These are phyloP conservation scores for Colletotrichum sansevieriae DNA, from an alignment of 2,329 filamentous ascomycete species.

Conservation along the genomic window DNA sequence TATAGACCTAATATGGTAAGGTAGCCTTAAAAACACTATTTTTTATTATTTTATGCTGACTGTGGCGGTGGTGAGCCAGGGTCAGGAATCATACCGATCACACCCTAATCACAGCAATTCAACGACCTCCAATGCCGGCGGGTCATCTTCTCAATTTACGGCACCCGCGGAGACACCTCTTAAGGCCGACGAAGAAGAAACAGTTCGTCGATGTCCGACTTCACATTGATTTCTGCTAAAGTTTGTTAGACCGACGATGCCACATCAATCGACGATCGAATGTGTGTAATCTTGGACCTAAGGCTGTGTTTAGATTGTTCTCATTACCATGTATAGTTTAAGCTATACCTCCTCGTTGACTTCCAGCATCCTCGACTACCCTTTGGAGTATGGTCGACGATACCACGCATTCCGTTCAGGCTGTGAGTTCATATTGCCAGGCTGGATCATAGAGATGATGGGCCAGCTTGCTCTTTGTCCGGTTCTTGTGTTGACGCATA, in stretches of 20 bases:
- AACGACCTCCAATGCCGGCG: not conserved
- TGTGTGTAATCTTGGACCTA: not conserved
- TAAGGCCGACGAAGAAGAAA: slow-evolving; percentile 13
- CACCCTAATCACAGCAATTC: not conserved
- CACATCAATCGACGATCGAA: slow-evolving; percentile 13
- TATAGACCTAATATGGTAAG: too few relatives aligned
- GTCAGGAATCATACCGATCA: too few relatives aligned
- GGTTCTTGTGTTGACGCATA: not conserved
- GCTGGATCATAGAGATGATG: too few relatives aligned
- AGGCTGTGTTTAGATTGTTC: too few relatives aligned
- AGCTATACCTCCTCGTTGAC: slow-evolving; percentile 23
- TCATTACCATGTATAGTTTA: not conserved
- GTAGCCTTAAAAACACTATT: too few relatives aligned
- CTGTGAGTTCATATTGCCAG: slow-evolving; percentile 30
- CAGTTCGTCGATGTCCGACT: not conserved
- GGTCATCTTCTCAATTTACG: not conserved
- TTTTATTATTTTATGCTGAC: too few relatives aligned
- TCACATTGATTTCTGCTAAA: not conserved
- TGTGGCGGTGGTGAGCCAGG: too few relatives aligned
- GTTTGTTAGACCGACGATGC: not conserved
- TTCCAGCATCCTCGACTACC: slow-evolving; percentile 31
- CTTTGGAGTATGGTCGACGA: slow-evolving; percentile 27
- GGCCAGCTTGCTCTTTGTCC: too few relatives aligned
- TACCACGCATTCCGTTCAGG: slow-evolving; percentile 38
- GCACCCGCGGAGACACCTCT: not conserved